These are phyloP conservation scores for Kwoniella dendrophila DNA, from an alignment of 768 basidiomycete genomes.

Conservation along the genomic window DNA sequence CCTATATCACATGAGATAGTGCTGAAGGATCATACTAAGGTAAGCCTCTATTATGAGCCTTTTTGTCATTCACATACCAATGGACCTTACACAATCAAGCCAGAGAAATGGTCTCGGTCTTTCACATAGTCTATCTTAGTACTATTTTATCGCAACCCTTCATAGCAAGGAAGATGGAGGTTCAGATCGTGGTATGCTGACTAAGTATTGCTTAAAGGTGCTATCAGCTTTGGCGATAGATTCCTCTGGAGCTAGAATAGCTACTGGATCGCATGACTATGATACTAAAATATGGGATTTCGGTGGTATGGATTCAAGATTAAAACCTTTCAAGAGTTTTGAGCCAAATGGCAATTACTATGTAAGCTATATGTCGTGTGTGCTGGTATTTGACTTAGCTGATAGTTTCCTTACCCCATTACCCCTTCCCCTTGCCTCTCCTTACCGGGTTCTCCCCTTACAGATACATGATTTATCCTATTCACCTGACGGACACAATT, in stretches of 20 bases:
- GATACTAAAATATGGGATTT: slow-evolving; percentile 99
- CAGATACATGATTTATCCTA: slow-evolving; percentile 90
- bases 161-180: too few relatives aligned
- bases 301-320: slow-evolving; percentile 88
- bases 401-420: too few relatives aligned
- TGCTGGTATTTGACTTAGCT: slow-evolving; percentile 21
- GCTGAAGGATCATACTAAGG: slow-evolving; percentile 91
- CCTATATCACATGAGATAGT: slow-evolving; percentile 88
- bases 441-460: background rate
- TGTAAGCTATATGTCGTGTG: slow-evolving; percentile 77
- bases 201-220: slow-evolving; percentile 58
- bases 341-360: slow-evolving; percentile 93
- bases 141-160: too few relatives aligned
- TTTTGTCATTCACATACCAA: background rate
- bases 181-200: too few relatives aligned
- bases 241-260: slow-evolving; percentile 86
- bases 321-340: slow-evolving; percentile 93
- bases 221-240: slow-evolving; percentile 90
- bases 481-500: slow-evolving; percentile 80
- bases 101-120: too few relatives aligned
- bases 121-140: too few relatives aligned
- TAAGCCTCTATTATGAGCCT: slow-evolving; percentile 28
- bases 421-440: too few relatives aligned
- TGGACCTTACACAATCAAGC: background rate
- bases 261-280: slow-evolving; percentile 94